phyloP scores from a whole-genome alignment of 352 stramenopile species.

The Pythium apleroticum region DNA sequence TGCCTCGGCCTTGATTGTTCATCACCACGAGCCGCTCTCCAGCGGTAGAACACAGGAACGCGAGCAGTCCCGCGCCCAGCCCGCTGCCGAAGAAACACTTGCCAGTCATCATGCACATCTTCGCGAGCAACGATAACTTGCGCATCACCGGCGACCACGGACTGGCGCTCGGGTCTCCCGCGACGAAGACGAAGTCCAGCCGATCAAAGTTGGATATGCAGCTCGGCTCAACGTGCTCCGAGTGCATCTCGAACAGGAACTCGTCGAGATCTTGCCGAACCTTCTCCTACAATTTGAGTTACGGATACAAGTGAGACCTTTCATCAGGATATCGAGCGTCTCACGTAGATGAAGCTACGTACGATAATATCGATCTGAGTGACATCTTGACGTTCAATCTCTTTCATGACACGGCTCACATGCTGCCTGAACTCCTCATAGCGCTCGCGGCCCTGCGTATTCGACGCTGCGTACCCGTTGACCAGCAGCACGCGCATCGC shows the following conservation, averaged over 20 bases:
- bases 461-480: slow-evolving; percentile 55
- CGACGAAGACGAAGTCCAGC: slow-evolving; percentile 81
- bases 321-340: neutral
- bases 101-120: slow-evolving; percentile 90
- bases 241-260: slow-evolving; percentile 79
- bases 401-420: slow-evolving; percentile 44
- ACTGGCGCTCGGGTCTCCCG: slow-evolving; percentile 58
- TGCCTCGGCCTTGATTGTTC: slow-evolving; percentile 63
- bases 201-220: slow-evolving; percentile 79
- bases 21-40: slow-evolving; percentile 59
- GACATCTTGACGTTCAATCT: slow-evolving; percentile 64
- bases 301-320: neutral
- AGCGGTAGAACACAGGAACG: slow-evolving; percentile 72
- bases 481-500: slow-evolving; percentile 73
- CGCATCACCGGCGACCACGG: slow-evolving; percentile 62
- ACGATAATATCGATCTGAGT: slow-evolving; percentile 65
- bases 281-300: slow-evolving; percentile 44
- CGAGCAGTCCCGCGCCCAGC: slow-evolving; percentile 55
- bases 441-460: slow-evolving; percentile 38
- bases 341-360: slow-evolving; percentile 9
- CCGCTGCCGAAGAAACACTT: slow-evolving; percentile 76
- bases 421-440: slow-evolving; percentile 57
- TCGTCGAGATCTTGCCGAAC: slow-evolving; percentile 61
- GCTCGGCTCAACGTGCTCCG: slow-evolving; percentile 56
- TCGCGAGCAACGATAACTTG: slow-evolving; percentile 61